Evolutionary conservation across 805 yeast genomes (phyloP), one percentile per base, ranked within the genome.

Genomic region (Torulaspora franciscae): DNA sequence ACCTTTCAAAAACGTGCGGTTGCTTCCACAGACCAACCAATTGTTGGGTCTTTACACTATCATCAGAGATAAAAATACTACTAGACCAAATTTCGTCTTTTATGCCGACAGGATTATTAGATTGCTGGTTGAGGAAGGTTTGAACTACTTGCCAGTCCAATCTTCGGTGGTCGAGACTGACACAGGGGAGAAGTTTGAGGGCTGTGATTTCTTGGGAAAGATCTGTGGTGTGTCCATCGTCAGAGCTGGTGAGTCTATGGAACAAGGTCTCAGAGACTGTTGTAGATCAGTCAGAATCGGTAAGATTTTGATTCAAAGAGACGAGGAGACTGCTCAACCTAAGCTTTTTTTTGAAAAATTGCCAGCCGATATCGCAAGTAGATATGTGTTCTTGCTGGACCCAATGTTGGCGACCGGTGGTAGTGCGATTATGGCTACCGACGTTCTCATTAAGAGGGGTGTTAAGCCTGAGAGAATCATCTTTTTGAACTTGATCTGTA

Each of bases 361-460:
- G 51, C 99, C 99, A 14, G 87, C 81, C 51, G 99, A 93, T 60
- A 91, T 93, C 54, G 70, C 83, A 35, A 85, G 85, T 13, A 76
- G 99, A 55, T 93, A 81, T 58, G 97, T 93, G 23, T 85, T 93
- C 62, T 70, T 93, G 57, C 73, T 93, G 54, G 99, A 93, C 62
- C 99, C 99, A 46, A 85, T 93, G 95, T 77, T 93, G 62, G 99
- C 99, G 27, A 93, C 99, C 14, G 99, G 99, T 55, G 99, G 99
- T 40, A 85, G 96, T 49, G 99, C 98, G 14, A 79, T 88, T 67
- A 85, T 90, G 93, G 99, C 98, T 11, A 87, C 90, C 13, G 95
- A 93, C 49, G 97, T 93, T 13, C 72, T 93, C 59, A 73, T 85
- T 47, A 73, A 80, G 44, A 79, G 93, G 60, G 98, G 99, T 41